Conservation (phyloP, 768 basidiomycete species). For the Chalciporus pseudorubinellus region DNA sequence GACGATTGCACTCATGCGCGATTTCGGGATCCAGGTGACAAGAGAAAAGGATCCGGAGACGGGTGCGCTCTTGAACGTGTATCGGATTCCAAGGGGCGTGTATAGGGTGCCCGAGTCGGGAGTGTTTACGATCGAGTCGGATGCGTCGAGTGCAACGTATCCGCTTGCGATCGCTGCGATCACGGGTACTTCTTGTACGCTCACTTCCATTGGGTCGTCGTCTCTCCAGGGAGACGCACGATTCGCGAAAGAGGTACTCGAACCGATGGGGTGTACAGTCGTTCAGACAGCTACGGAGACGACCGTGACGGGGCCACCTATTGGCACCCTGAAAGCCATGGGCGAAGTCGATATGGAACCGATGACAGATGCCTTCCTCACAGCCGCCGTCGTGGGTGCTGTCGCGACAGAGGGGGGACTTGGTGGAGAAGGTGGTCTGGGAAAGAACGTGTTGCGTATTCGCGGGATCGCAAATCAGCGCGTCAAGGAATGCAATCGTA, state of each 20-base stretch:
- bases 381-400: conserved; percentile 89
- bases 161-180: conserved; percentile 96
- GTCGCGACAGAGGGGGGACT: conserved; percentile 62
- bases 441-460: conserved; percentile 67
- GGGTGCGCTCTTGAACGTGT: conserved; percentile 70
- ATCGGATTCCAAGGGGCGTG: conserved; percentile 77
- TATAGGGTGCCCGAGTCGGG: conserved; percentile 68
- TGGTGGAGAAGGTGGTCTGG: conserved; percentile 29
- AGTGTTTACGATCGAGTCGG: conserved; percentile 88
- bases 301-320: conserved; percentile 87
- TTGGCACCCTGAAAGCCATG: conserved; percentile 67
- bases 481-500: conserved; percentile 98
- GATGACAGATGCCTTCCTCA: conserved; percentile 99
- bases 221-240: conserved; percentile 97
- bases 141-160: conserved; percentile 95
- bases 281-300: conserved; percentile 85
- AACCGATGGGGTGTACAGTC: conserved; percentile 93
- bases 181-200: conserved; percentile 94
- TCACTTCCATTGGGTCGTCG: conserved; percentile 83
- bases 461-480: conserved; percentile 96
- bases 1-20: conserved; percentile 97
- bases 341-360: conserved; percentile 90
- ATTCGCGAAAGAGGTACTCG: conserved; percentile 90
- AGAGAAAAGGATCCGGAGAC: conserved; percentile 59
- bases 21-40: conserved; percentile 79